A percentile compares a stretch with the other conserved stretches of the same genome.
Evolutionary conservation across 2,329 filamentous ascomycete species (phyloP).

Genomic region (Biscogniauxia marginata): DNA sequence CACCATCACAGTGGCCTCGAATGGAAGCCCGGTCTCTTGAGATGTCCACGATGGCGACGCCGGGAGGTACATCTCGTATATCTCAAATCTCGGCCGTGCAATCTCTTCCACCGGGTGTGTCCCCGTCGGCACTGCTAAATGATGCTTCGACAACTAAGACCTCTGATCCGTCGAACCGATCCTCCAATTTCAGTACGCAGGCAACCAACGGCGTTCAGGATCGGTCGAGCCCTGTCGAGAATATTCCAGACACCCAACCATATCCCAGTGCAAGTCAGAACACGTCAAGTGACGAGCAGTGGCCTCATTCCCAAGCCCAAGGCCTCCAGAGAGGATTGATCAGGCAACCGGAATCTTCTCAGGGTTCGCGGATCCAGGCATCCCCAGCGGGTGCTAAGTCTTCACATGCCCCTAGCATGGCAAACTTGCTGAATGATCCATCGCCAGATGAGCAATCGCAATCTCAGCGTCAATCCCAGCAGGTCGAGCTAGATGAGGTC

Average conservation of each 20-base stretch:
- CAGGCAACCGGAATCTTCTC: conserved; percentile 34
- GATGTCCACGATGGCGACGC: conserved; percentile 38
- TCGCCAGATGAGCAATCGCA: conserved; percentile 34
- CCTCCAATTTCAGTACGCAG: conserved; percentile 69
- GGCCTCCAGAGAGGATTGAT: conserved; percentile 44
- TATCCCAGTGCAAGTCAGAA: conserved; percentile 40
- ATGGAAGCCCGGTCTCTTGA: conserved; percentile 32
- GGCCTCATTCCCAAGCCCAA: conserved; percentile 59
- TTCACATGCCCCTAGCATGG: conserved; percentile 34
- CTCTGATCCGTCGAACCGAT: conserved; percentile 65
- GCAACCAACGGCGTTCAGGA: conserved; percentile 66
- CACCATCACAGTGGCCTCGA: conserved; percentile 44
- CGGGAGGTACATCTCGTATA: conserved; percentile 52
- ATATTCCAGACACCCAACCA: conserved; percentile 56
- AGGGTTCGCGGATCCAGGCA: conserved; percentile 25
- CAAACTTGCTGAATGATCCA: conserved; percentile 43
- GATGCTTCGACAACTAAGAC: conserved; percentile 95
- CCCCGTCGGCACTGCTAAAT: conserved; percentile 64
- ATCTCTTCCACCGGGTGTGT: conserved; percentile 55
- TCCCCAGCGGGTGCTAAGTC: conserved; percentile 39
- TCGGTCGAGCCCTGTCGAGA: conserved; percentile 34
- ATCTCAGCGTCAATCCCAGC: conserved; percentile 36
- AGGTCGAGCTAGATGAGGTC: conserved; percentile 44
- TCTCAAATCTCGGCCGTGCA: conserved; percentile 65
- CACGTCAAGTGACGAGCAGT: conserved; percentile 52